Evolutionary conservation across 805 yeast species (phyloP).

Genomic region (Hanseniaspora lindneri): DNA sequence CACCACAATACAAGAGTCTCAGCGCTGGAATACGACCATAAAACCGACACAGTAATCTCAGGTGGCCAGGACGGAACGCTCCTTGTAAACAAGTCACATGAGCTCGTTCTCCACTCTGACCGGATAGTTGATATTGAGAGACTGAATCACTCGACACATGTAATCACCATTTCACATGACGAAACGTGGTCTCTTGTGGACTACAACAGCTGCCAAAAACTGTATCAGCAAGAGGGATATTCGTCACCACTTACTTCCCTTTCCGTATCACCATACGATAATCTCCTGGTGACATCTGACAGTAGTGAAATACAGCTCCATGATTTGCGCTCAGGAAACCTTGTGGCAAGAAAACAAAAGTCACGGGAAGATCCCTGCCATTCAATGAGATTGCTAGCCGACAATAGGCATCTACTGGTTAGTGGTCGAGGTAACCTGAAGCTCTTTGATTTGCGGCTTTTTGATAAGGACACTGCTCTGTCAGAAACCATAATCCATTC

Average conservation of each 20-base stretch:
- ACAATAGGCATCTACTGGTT: not conserved
- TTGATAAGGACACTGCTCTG: not conserved
- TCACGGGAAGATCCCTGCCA: not conserved
- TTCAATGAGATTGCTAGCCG: not conserved
- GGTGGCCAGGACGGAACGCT: conserved; percentile 10
- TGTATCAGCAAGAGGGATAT: conserved; percentile 11
- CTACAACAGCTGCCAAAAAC: no score
- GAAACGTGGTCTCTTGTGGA: conserved; percentile 5
- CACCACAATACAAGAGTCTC: conserved; percentile 10
- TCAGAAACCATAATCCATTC: conserved; percentile 1
- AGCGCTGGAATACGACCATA: not conserved
- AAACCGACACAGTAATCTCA: not conserved
- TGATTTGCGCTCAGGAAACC: conserved; percentile 7
- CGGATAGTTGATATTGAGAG: conserved; percentile 1
- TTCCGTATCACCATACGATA: not conserved
- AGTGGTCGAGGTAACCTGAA: conserved; percentile 3
- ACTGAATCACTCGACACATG: not conserved
- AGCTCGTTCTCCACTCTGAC: not conserved
- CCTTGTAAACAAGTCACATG: not conserved
- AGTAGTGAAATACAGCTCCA: conserved; percentile 1
- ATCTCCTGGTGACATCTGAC: not conserved
- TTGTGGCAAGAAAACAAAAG: not conserved
- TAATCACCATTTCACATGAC: conserved; percentile 3
- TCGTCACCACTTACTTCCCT: not conserved
- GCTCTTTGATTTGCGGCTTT: conserved; percentile 6